Conservation (phyloP, 352 stramenopile species). For the Globisporangium irregulare region DNA sequence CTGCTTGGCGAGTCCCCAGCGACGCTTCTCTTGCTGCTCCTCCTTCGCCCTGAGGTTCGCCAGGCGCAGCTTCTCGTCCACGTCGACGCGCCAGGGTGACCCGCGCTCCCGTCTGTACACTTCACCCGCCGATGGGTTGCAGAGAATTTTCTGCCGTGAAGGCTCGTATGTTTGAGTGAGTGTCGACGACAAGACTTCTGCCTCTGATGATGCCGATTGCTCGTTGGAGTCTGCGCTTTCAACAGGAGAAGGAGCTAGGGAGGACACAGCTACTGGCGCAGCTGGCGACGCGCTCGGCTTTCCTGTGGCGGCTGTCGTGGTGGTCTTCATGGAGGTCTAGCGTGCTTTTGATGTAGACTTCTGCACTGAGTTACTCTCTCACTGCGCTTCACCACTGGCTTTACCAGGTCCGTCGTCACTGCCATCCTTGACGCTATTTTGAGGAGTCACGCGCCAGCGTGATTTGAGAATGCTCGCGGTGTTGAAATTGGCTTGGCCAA, state of each 20-base stretch:
- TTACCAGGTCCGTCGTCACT: too few relatives aligned
- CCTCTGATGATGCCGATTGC: background rate
- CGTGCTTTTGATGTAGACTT: background rate
- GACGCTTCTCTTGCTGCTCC: conserved; percentile 65
- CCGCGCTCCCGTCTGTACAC: conserved; percentile 58
- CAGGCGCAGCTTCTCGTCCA: conserved; percentile 34
- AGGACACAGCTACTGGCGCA: too few relatives aligned
- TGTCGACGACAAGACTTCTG: background rate
- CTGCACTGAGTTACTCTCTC: too few relatives aligned
- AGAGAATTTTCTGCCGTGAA: conserved; percentile 37
- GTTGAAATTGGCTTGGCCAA: background rate
- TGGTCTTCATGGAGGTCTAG: conserved; percentile 6
- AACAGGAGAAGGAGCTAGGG: background rate
- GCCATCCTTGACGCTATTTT: background rate
- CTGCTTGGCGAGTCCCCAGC: conserved; percentile 72
- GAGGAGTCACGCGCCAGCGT: background rate
- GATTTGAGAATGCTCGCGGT: too few relatives aligned
- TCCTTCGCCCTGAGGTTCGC: conserved; percentile 47
- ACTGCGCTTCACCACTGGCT: too few relatives aligned
- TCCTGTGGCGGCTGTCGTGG: background rate
- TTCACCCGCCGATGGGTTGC: conserved; percentile 60
- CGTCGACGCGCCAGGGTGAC: conserved; percentile 43
- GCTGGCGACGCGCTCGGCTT: background rate
- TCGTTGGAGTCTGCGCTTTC: background rate
- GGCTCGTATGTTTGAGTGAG: conserved; percentile 2